Base-by-base conservation (phyloP, 2,329 filamentous ascomycete species). In the Hypoxylon rubiginosum region DNA sequence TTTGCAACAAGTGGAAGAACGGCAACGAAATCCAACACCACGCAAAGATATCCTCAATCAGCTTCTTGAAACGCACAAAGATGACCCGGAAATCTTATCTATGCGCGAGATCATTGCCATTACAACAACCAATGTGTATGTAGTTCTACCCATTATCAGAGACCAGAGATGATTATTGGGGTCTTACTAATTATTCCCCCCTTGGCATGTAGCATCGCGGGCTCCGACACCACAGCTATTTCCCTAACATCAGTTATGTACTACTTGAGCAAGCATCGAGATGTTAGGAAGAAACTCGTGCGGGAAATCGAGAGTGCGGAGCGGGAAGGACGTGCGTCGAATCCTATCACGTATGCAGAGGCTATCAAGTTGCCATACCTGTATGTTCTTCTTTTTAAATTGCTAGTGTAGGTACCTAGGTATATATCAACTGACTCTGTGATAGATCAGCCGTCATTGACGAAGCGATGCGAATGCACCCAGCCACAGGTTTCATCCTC, bases 401-500 rank as follows among this genome's bases (percentile, higher is more conserved):
- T n/a, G n/a, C 21, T 11, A 21, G 8, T 46, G 7, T 21, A 30
- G 4, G 28, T 9, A 30, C 4, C 28, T 30, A 30, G 9, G 28
- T 30, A 30, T 30, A 30, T 30, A 9, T 30, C 9, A 30, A 30
- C 28, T 30, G 17, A 9, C 43, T 46, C 11, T 26, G 4, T 46
- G 15, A 10, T 21, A 46, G 43, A 46, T 21, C 15, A 63, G 85
- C 84, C 0, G 80, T 83, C 2, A 82, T 88, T 41, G 85, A 86
- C 55, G 85, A 88, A 71, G 82, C 82, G 0, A 73, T 87, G 17
- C 81, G 86, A 13, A 74, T 88, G 19, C 82, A 85, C 53, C 79
- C 85, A 0, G 81, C 83, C 0, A 80, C 81, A 0, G 84, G 83
- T 3, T 73, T 86, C 10, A 81, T 84, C 2, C 73, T 87, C n/a